Base-by-base conservation (phyloP, 306 rosid species). In the Glycyrrhiza uralensis region DNA sequence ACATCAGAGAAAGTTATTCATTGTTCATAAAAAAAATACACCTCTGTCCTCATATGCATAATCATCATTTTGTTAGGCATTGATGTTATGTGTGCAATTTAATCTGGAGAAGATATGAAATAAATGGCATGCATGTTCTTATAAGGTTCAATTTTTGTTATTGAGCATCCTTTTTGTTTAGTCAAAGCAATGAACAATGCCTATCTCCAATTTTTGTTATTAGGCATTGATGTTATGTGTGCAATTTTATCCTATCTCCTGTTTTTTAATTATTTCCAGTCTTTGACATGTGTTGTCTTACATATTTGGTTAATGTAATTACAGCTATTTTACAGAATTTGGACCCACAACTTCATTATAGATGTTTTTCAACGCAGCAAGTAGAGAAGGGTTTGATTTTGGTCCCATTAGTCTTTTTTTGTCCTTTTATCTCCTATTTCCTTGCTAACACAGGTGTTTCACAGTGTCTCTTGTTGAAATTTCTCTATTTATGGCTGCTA, bases 321-420 rank as follows among this genome's bases (percentile, higher is more conserved):
- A 69, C 71, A 76, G 64, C 70, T 76, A 28, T 59, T 17, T 22
- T 69, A 58, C 64, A 45, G 33, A 58, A 17, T 12, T 76, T 69
- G 65, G 76, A 50, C 71, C 81, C 76, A 60, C 70, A 66, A 65
- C 12, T 8, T 39, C 28, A 7, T 50, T 4, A 17, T 14, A 4
- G 14, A 41, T 18, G 15, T 55, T 75, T 41, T 75, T 55, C 74
- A 56, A 66, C 36, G 33, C 45, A 26, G 52, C 55, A 38, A 39
- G 58, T 36, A 29, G 70, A 62, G 50, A 32, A 11, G 42, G 7
- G 3, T 52, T 5, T 64, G 57, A 75, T 65, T 75, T 41, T 15
- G 15, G 64, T 11, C 56, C 6, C 63, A 18, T 14, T 17, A 19
- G 45, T 0, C n/a, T n/a, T 47, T 23, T 32, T 33, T 8, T 73